These are phyloP conservation scores for Obelidium mucronatum DNA, from an alignment of 192 early-diverging fungal species.

Conservation along the genomic window DNA sequence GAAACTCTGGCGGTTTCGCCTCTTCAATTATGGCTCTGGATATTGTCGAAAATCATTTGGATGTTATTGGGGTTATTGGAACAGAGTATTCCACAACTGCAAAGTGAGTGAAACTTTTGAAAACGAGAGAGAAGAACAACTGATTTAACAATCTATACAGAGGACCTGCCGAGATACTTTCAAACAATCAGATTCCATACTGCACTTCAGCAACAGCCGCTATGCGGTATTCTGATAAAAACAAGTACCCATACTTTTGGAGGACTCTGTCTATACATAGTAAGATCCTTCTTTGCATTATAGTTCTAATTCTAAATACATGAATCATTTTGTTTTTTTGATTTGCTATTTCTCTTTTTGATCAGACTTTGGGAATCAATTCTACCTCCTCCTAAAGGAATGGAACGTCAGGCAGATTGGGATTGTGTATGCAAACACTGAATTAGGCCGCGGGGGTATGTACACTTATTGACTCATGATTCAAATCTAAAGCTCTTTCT, in stretches of 20 bases:
- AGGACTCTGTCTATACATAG: neutral
- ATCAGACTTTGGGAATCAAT: too few species aligned
- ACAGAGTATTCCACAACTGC: neutral
- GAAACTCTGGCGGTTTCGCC: neutral
- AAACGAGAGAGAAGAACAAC: neutral
- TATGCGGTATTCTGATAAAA: neutral
- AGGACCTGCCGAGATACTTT: neutral
- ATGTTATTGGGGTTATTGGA: constrained; percentile 1
- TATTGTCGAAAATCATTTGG: neutral
- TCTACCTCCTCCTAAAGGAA: too few species aligned
- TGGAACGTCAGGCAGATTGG: too few species aligned
- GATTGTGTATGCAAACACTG: too few species aligned
- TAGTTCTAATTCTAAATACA: too few species aligned
- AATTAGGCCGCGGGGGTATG: too few species aligned
- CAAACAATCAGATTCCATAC: constrained; percentile 1
- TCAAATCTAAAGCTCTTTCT: too few species aligned
- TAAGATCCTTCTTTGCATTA: too few species aligned
- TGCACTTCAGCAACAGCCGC: neutral
- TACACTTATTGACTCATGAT: too few species aligned
- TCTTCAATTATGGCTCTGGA: neutral
- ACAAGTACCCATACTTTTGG: constrained; percentile 19
- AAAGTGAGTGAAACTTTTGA: too few species aligned
- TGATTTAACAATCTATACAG: neutral
- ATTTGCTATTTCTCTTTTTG: too few species aligned
- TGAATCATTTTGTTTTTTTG: too few species aligned